Evolutionary conservation across 495 filamentous ascomycete species (phyloP), one percentile per base, ranked within the genome.

Genomic region (Aspergillus saccharolyticus): DNA sequence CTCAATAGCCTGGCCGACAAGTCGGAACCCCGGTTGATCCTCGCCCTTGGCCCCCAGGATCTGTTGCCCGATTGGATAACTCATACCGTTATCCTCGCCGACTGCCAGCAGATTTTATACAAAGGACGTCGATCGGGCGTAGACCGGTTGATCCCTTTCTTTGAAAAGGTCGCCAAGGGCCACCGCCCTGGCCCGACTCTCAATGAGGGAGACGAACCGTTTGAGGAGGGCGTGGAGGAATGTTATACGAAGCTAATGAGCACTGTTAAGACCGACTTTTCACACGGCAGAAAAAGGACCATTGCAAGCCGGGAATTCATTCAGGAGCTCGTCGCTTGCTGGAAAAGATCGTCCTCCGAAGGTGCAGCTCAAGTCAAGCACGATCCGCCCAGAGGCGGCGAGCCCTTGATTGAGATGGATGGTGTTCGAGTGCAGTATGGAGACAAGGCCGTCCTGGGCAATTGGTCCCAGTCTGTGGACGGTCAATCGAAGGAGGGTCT

Each of bases 21-120:
- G 51, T 78, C 73, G 50, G 79, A 80, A 17, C 89, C 91, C 5
- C 80, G 89, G 33, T 72, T 97, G 18, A 74, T 97, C 15, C 68
- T 97, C 28, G 86, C 85, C 39, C 77, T 93, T 12, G 81, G 92
- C 33, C 87, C 91, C 14, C 91, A 96, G 66, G 93, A 97, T 66
- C 78, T 83, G 0, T 72, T 97, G 20, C 94, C 94, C 0, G 82
- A 87, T 4, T 98, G 94, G 94, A 88, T 96, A 43, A 95, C 87
- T 1, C 89, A 96, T 71, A 28, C 93, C 15, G 72, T 90, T 2
- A 78, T 87, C 47, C 72, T 96, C 14, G 81, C 83, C 24, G 78
- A 84, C 15, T 72, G 83, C 44, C 80, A 83, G 22, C 72, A 79
- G 33, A 66, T 94, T 18, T 71, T 80, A 0, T 70, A 74, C 28